These are phyloP conservation scores for Echria macrotheca DNA, from an alignment of 495 filamentous ascomycete species.

Conservation along the genomic window DNA sequence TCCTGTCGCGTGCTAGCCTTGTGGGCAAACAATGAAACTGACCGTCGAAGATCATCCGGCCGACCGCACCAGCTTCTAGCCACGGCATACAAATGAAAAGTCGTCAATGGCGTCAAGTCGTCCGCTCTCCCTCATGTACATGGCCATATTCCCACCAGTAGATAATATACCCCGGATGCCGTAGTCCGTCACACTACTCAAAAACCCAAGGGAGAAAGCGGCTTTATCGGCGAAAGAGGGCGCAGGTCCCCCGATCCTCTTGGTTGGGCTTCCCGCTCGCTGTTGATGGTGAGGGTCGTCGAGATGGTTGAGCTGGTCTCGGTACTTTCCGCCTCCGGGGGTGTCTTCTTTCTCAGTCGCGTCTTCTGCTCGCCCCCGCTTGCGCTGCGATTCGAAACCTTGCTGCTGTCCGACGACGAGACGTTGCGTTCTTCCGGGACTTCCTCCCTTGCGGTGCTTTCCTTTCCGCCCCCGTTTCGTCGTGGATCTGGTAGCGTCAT, in stretches of 20 bases:
- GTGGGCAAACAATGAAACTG: too few species aligned
- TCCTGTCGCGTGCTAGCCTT: not conserved
- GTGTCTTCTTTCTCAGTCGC: conserved; percentile 36
- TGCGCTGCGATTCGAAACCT: conserved; percentile 19
- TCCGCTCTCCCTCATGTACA: conserved; percentile 6
- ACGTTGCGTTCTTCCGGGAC: conserved; percentile 52
- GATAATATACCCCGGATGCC: too few species aligned
- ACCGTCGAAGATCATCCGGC: too few species aligned
- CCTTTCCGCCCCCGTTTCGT: conserved; percentile 9
- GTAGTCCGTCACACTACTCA: too few species aligned
- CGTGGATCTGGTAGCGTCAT: conserved; percentile 16
- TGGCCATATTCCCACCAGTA: not conserved
- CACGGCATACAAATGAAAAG: conserved; percentile 7
- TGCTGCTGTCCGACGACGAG: conserved; percentile 59
- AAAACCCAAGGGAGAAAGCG: conserved; percentile 64
- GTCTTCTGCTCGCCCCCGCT: conserved; percentile 17
- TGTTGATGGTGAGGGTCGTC: conserved; percentile 38
- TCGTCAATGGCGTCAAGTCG: conserved; percentile 12
- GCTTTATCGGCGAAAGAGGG: conserved; percentile 64
- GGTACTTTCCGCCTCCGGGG: conserved; percentile 24
- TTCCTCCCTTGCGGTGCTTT: conserved; percentile 6
- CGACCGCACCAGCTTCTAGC: not conserved
- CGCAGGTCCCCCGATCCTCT: conserved; percentile 37
- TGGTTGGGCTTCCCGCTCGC: conserved; percentile 33
- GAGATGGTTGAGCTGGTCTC: conserved; percentile 33